Base-by-base conservation (phyloP, 768 basidiomycete genomes). In the Inosperma sp. region DNA sequence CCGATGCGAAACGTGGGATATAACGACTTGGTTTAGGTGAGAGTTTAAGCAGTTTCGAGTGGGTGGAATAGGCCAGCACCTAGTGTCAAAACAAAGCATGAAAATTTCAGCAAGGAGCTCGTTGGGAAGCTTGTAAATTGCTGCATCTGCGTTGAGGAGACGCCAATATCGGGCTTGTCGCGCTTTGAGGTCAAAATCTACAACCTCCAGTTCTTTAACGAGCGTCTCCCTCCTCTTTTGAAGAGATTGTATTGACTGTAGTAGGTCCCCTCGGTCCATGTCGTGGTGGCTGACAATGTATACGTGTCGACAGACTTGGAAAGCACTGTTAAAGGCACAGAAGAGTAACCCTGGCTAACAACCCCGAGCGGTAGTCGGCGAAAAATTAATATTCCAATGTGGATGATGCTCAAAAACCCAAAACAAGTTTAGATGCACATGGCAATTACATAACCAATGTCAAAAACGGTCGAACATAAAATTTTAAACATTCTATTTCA, bases 1-100 rank as follows among this genome's bases (percentile, higher is more conserved):
- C 31, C 61, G 63, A 27, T 62, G 61, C 5, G 72, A 79, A 3
- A 80, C 75, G 41, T 74, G 75, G 1, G 77, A 75, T 9, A 70
- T 68, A 2, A 65, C 51, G 7, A 80, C 61, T 46, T 71, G 69
- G 37, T 72, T 72, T 0, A 63, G 60, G 30, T 52, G 44, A 3
- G 45, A 30, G 39, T 22, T 2, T n/a, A 21, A 13, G 12, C 21
- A 17, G 25, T 3, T 10, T 35, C 21, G 17, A 22, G 5, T 17
- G 23, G 33, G 6, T 16, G 14, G 8, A 9, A n/a, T 25, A 19
- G n/a, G 30, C 22, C 21, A 25, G 13, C 16, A 21, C 19, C 12
- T 16, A 19, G 21, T 8, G n/a, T 33, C 56, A 40, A 67, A 66
- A 51, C 69, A 71, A 7, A 63, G 53, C 30, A 67, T 60, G 48